These are phyloP conservation scores for Tolypocladium guangdongense DNA, from an alignment of 2,329 filamentous ascomycete genomes.

Conservation along the genomic window DNA sequence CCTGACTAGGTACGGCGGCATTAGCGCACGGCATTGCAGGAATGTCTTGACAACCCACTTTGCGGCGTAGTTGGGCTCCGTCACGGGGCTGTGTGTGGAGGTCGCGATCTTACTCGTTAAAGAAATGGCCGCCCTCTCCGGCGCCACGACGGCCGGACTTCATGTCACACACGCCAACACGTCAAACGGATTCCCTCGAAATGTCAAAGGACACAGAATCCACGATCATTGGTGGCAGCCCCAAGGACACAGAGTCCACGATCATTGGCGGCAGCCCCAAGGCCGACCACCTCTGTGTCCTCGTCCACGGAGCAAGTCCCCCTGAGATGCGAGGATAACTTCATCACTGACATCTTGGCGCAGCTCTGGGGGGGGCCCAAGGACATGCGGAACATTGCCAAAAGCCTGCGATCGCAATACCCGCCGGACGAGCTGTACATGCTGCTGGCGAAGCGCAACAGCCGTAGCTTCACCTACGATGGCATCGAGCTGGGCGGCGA, in stretches of 20 bases:
- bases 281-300: conserved; percentile 63
- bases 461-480: conserved; percentile 61
- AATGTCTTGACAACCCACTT: not conserved
- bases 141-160: not conserved
- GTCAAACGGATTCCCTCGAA: not conserved
- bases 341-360: conserved; percentile 4
- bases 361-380: conserved; percentile 70
- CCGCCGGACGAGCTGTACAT: conserved; percentile 56
- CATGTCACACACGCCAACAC: not conserved
- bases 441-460: conserved; percentile 61
- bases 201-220: not conserved
- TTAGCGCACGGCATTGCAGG: not conserved
- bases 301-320: conserved; percentile 61
- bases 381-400: conserved; percentile 59
- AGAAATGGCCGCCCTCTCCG: not conserved
- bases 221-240: conserved; percentile 35
- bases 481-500: conserved; percentile 59
- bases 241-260: conserved; percentile 24
- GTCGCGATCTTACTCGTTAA: not conserved
- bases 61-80: not conserved
- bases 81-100: not conserved
- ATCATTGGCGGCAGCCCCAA: conserved; percentile 37
- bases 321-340: not conserved
- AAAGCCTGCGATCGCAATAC: conserved; percentile 50
- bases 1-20: not conserved